These are phyloP conservation scores for Mycena olivaceomarginata DNA, from an alignment of 768 basidiomycete genomes.

Conservation along the genomic window DNA sequence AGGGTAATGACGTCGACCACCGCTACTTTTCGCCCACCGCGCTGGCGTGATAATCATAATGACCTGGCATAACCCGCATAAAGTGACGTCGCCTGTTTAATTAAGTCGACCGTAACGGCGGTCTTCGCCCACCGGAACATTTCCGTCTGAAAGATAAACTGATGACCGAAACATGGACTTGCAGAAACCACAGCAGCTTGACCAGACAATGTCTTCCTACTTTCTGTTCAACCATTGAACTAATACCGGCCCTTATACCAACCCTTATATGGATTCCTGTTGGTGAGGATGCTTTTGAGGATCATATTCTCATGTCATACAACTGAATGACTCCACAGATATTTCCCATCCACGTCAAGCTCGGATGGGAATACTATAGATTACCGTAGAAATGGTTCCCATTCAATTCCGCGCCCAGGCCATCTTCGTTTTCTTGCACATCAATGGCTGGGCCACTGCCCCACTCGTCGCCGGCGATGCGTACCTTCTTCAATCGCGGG, in stretches of 20 bases:
- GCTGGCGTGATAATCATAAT: background rate
- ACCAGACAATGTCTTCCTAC: too few relatives aligned
- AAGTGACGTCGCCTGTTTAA: background rate
- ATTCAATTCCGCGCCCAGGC: too few relatives aligned
- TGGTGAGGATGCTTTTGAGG: background rate
- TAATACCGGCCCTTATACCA: background rate
- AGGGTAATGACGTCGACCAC: too few relatives aligned
- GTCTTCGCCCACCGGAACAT: background rate
- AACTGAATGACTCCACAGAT: background rate
- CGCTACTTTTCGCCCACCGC: background rate
- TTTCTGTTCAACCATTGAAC: too few relatives aligned
- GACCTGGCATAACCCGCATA: background rate
- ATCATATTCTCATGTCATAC: background rate
- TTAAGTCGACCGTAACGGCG: background rate
- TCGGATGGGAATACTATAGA: background rate
- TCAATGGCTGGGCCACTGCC: too few relatives aligned
- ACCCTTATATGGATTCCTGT: background rate
- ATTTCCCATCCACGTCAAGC: background rate
- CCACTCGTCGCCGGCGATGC: too few relatives aligned
- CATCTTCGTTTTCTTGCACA: too few relatives aligned
- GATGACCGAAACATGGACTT: too few relatives aligned
- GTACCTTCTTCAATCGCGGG: slow-evolving; percentile 8
- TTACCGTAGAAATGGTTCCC: too few relatives aligned
- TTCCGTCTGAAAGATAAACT: too few relatives aligned
- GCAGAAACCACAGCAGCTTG: too few relatives aligned